Evolutionary conservation across 2,329 filamentous ascomycete species (phyloP), one percentile per base, ranked within the genome.

Genomic region (Elsinoe necatrix): DNA sequence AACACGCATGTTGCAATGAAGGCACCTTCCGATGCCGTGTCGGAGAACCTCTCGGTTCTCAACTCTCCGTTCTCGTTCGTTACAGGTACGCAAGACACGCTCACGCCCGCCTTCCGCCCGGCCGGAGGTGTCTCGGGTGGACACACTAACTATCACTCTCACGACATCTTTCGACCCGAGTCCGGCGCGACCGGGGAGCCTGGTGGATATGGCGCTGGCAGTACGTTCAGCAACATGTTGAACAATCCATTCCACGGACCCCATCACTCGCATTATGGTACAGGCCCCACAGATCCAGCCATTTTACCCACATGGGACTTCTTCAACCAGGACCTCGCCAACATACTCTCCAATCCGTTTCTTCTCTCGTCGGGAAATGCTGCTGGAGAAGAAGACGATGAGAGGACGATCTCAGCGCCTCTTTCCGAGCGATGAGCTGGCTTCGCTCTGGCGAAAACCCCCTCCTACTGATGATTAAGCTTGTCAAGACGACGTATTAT

Each of bases 381-480:
- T 12, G 63, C 62, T 8, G 66, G 66, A 41, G 66, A 68, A 55
- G 66, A 60, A 12, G 60, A 61, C 48, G 57, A 57, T 18, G 55
- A 60, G 54, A 56, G 57, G 5, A 69, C 67, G 20, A 62, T 69
- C 51, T 69, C 67, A 8, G 63, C 64, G 18, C 58, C 63, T 16
- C 54, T 51, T 29, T 61, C 60, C n/a, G 60, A 62, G 35, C 31
- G 12, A 23, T 52, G 48, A 52, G 1, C 8, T 14, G 41, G 14
- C 39, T 45, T 21, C 41, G 20, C 6, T n/a, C 12, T 23, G 20
- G 21, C 20, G 20, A 21, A 25, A 4, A 9, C 18, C 9, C 25
- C 6, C 8, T 21, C 41, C 16, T 12, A n/a, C 27, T 25, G 20
- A 45, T 4, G 34, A n/a, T 37, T 4, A 11, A 37, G 41, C n/a